These are phyloP conservation scores for Lophiostoma macrostomum DNA, from an alignment of 495 filamentous ascomycete genomes.

Conservation along the genomic window DNA sequence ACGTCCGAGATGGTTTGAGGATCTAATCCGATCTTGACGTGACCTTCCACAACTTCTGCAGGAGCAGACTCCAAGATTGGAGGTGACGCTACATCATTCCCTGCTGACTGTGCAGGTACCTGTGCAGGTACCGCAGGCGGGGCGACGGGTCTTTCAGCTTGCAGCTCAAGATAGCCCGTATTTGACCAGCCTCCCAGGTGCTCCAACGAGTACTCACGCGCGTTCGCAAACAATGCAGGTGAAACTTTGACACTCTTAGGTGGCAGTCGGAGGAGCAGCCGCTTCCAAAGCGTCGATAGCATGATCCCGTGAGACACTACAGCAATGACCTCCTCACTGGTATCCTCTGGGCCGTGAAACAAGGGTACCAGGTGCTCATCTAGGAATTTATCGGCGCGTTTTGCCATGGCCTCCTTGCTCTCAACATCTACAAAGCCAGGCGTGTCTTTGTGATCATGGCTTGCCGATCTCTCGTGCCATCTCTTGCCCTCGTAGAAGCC, in stretches of 20 bases:
- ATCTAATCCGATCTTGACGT: no score
- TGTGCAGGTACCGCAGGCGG: background rate
- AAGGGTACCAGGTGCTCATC: slow-evolving; percentile 57
- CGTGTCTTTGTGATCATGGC: slow-evolving; percentile 30
- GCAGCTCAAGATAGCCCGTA: slow-evolving; percentile 59
- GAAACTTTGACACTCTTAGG: slow-evolving; percentile 41
- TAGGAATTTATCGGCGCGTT: slow-evolving; percentile 61
- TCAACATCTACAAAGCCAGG: slow-evolving; percentile 53
- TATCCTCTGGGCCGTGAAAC: slow-evolving; percentile 40
- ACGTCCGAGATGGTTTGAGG: no score
- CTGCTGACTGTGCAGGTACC: no score
- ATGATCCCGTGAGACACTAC: slow-evolving; percentile 81
- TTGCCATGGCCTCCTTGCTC: slow-evolving; percentile 61
- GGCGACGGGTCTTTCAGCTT: slow-evolving; percentile 34
- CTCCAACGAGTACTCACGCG: slow-evolving; percentile 36
- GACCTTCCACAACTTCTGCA: no score
- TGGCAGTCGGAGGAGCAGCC: slow-evolving; percentile 55
- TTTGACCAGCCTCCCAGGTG: slow-evolving; percentile 62
- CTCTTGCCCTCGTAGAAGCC: slow-evolving; percentile 63
- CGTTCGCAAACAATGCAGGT: slow-evolving; percentile 32
- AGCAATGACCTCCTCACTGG: slow-evolving; percentile 47
- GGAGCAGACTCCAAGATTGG: no score
- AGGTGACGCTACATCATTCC: no score
- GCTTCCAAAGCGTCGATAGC: slow-evolving; percentile 62
- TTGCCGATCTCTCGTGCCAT: slow-evolving; percentile 23